A percentile compares a stretch with the other conserved stretches of the same genome.
Conservation (phyloP, 139 green algal species). For the Chlorella vulgaris region DNA sequence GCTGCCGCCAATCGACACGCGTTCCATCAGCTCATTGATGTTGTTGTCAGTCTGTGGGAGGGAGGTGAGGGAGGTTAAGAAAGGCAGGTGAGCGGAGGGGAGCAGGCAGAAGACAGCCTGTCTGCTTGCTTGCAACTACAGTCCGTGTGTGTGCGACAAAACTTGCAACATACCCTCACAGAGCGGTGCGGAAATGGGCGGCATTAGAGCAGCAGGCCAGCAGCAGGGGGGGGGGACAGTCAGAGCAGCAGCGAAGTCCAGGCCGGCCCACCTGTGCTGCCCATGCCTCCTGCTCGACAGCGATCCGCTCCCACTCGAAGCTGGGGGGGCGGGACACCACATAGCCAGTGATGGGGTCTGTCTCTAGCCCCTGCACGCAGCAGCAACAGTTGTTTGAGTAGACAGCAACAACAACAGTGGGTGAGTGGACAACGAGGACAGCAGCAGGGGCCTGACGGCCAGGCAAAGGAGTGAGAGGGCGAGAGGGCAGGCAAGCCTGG, state of each 20-base stretch:
- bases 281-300: conserved; percentile 48
- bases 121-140: no score
- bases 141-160: no score
- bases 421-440: background rate
- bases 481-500: background rate
- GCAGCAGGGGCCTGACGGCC: background rate
- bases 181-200: no score
- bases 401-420: background rate
- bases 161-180: no score
- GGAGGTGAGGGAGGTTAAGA: no score
- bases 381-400: background rate
- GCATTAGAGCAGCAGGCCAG: no score
- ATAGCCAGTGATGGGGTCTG: conserved; percentile 34
- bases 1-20: conserved; percentile 35
- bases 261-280: conserved; percentile 25
- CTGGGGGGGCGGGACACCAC: background rate
- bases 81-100: no score
- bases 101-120: background rate
- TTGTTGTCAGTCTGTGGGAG: conserved; percentile 47
- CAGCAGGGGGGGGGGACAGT: no score
- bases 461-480: background rate
- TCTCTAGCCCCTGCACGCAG: conserved; percentile 46
- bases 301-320: conserved; percentile 3
- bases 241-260: no score
- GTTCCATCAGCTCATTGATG: conserved; percentile 46